Evolutionary conservation across 306 rosid genomes (phyloP), one percentile per base, ranked within the genome.

Genomic region (Geum urbanum): DNA sequence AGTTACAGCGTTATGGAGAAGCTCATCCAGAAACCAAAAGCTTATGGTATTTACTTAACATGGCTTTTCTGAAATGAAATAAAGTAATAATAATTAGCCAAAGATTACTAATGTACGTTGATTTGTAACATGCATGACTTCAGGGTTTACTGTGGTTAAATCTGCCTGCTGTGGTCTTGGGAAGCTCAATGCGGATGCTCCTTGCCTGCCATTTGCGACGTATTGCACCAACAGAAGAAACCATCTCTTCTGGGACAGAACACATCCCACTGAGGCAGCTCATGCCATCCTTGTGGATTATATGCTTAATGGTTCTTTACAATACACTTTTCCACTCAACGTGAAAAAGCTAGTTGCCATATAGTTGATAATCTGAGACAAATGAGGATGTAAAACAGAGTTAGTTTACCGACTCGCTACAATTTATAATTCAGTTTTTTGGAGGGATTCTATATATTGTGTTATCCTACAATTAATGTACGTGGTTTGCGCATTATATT

Each of bases 161-260:
- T 72, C 63, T 55, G 96, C 96, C 7, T 92, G 97, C 75, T 92
- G 97, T 67, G 97, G 96, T 6, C 55, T 77, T 10, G 97, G 97
- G 47, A 70, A 80, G 22, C 79, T 87, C 15, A 83, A 81, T 44
- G 95, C 90, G 0, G 27, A 63, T 10, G 15, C 46, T 46, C 82
- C 78, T 39, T 92, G 96, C 51, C 64, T 79, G 16, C 87, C 88
- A 67, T 13, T 69, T 45, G 75, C 90, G 3, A 76, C 1, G 0
- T 18, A 79, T 51, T 89, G 95, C 79, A 24, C 83, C n/a, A 86
- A 92, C 49, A 89, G 95, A 86, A 63, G 81, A 6, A 78, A 78
- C 62, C 85, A 92, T 81, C 18, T 92, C 24, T 92, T 92, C 69
- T 89, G 92, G 96, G 96, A 92, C 71, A 44, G 64, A 62, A 77